Evolutionary conservation across 768 basidiomycete genomes (phyloP).

Genomic region (Leccinum longicurvipes): DNA sequence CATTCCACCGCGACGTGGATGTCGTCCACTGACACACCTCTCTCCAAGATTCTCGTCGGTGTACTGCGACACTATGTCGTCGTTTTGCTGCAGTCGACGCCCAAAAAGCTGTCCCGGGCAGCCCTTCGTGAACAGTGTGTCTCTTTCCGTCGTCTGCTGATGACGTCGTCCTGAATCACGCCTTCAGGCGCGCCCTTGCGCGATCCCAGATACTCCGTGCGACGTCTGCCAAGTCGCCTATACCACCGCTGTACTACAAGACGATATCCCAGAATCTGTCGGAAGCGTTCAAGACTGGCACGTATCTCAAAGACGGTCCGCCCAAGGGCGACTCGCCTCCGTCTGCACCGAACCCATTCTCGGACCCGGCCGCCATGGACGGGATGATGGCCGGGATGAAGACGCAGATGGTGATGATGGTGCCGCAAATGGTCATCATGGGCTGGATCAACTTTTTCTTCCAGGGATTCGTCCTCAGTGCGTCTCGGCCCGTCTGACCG

Average conservation of each 20-base stretch:
- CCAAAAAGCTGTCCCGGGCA: slow-evolving; percentile 73
- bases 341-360: slow-evolving; percentile 75
- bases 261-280: slow-evolving; percentile 74
- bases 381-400: slow-evolving; percentile 99
- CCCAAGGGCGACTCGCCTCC: slow-evolving; percentile 59
- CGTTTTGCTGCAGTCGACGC: slow-evolving; percentile 74
- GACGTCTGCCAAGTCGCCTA: slow-evolving; percentile 75
- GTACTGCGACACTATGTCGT: slow-evolving; percentile 92
- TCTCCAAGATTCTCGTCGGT: slow-evolving; percentile 80
- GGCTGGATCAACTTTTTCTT: slow-evolving; percentile 99
- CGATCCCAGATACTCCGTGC: slow-evolving; percentile 84
- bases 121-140: slow-evolving; percentile 92
- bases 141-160: background rate
- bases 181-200: slow-evolving; percentile 60
- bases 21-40: slow-evolving; percentile 1
- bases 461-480: slow-evolving; percentile 96
- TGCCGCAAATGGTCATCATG: slow-evolving; percentile 98
- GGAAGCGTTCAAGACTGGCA: slow-evolving; percentile 67
- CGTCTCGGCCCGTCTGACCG: slow-evolving; percentile 34
- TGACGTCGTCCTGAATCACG: background rate
- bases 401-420: slow-evolving; percentile 99
- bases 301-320: slow-evolving; percentile 83
- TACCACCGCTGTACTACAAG: slow-evolving; percentile 70
- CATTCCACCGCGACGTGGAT: background rate
- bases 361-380: slow-evolving; percentile 91